phyloP scores from a whole-genome alignment of 176 grass and related monocot species.

The Hordeum vulgare region DNA sequence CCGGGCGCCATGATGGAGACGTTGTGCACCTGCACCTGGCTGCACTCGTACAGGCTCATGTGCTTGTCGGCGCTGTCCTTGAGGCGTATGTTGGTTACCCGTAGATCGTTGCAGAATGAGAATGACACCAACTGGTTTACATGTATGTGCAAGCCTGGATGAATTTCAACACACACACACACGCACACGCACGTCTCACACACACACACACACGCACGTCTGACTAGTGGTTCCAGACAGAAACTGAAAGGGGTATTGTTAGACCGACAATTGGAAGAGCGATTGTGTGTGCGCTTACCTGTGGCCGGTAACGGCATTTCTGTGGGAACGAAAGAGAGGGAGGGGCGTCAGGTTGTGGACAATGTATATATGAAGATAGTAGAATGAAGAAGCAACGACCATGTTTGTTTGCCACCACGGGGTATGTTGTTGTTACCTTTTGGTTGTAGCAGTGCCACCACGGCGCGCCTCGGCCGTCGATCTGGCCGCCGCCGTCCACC shows the following conservation, averaged over 20 bases:
- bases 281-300: slow-evolving; percentile 38
- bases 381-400: neutral
- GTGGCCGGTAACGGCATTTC: slow-evolving; percentile 29
- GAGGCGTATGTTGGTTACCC: slow-evolving; percentile 30
- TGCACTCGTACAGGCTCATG: slow-evolving; percentile 39
- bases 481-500: slow-evolving; percentile 36
- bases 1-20: slow-evolving; percentile 40
- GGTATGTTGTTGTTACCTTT: neutral
- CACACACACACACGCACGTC: neutral
- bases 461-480: slow-evolving; percentile 52
- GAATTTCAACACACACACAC: neutral
- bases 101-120: slow-evolving; percentile 27
- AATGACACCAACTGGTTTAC: slow-evolving; percentile 40
- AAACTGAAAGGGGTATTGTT: neutral
- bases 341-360: slow-evolving; percentile 1
- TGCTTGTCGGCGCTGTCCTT: slow-evolving; percentile 56
- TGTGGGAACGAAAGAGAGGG: neutral
- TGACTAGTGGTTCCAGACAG: neutral
- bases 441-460: slow-evolving; percentile 58
- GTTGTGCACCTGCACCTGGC: slow-evolving; percentile 1
- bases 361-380: neutral
- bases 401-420: neutral
- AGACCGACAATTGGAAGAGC: too few species aligned
- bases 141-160: neutral
- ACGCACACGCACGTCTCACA: neutral